Percentiles rank a stretch among this genome's conserved stretches.
These are phyloP conservation scores for Craterostigma plantagineum DNA, from an alignment of 257 asterid genomes.

Conservation along the genomic window DNA sequence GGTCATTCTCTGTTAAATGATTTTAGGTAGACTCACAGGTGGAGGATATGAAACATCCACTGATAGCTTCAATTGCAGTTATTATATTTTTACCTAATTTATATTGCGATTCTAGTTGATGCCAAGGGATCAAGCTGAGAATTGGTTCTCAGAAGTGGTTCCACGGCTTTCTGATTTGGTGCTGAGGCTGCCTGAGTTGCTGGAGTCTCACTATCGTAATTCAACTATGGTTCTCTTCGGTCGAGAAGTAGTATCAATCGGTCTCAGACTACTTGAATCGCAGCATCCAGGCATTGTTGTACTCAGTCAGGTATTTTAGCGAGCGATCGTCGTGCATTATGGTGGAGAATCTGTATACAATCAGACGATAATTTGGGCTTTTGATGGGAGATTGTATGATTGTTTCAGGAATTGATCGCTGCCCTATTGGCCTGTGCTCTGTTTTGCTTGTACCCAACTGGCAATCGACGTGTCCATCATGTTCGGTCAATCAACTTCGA, in stretches of 20 bases:
- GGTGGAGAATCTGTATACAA: conserved; percentile 5
- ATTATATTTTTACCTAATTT: neutral
- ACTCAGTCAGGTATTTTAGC: conserved; percentile 44
- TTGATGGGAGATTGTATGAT: neutral
- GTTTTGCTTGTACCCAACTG: conserved; percentile 69
- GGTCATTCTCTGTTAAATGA: neutral
- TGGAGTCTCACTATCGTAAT: conserved; percentile 57
- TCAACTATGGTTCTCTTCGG: conserved; percentile 13
- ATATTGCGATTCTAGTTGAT: conserved; percentile 31
- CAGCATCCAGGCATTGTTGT: conserved; percentile 60
- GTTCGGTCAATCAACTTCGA: conserved; percentile 76
- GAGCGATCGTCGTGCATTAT: neutral
- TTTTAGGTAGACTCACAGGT: neutral
- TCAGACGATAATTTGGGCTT: neutral
- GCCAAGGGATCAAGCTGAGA: conserved; percentile 29
- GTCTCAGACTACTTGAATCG: conserved; percentile 53
- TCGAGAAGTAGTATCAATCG: conserved; percentile 30
- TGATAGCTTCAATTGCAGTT: neutral
- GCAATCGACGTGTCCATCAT: conserved; percentile 47
- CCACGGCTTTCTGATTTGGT: conserved; percentile 57
- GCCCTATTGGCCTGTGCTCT: conserved; percentile 75
- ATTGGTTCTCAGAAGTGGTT: conserved; percentile 52
- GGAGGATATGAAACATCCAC: neutral
- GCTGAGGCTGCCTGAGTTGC: conserved; percentile 41
- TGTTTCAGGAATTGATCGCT: conserved; percentile 64